Base-by-base conservation (phyloP, 1,284 basidiomycete genomes). In the Pterulicium gracile region DNA sequence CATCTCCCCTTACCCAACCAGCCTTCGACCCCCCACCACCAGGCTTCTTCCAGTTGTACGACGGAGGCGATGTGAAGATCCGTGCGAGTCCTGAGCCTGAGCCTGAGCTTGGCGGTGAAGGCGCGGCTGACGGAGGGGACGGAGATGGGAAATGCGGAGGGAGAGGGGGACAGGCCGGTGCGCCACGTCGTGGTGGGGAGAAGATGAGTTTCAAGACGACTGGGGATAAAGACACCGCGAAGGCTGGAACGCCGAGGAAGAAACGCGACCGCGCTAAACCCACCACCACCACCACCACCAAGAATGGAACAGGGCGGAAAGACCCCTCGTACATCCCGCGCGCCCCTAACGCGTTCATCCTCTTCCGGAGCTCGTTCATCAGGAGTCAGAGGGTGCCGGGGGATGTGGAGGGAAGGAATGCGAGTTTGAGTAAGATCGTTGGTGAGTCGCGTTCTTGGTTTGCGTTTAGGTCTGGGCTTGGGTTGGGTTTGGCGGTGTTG, bases 321-420 rank as follows among this genome's bases (percentile, higher is more conserved):
- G 36, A 39, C 15, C 36, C 36, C 4, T 39, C 36, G 5, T 39
- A 39, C 36, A 70, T 78, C 51, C 75, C 76, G 41, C 65, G 77
- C 1, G 76, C 77, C 0, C 67, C 74, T n/a, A 80, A 80, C 55
- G 75, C 77, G 13, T 80, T 78, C 56, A 78, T 80, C 54, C 65
- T 80, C 50, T 80, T 76, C 58, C 66, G 77, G 24, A 72, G 72
- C 14, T 58, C 58, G 49, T 73, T 43, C 20, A 43, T 43, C 13
- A 17, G 42, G 5, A 7, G 7, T 7, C 42, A 43, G 13, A 12
- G 20, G 14, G 42, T 43, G 14, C 42, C 42, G n/a, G 42, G 23
- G 5, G 17, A 24, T 21, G 42, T 43, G n/a, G 42, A 43, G 20
- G 42, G 20, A 7, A 43, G 23, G 14, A 7, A 19, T 23, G 23